These are phyloP conservation scores for Sugiyamaella americana DNA, from an alignment of 805 yeast genomes.

Conservation along the genomic window DNA sequence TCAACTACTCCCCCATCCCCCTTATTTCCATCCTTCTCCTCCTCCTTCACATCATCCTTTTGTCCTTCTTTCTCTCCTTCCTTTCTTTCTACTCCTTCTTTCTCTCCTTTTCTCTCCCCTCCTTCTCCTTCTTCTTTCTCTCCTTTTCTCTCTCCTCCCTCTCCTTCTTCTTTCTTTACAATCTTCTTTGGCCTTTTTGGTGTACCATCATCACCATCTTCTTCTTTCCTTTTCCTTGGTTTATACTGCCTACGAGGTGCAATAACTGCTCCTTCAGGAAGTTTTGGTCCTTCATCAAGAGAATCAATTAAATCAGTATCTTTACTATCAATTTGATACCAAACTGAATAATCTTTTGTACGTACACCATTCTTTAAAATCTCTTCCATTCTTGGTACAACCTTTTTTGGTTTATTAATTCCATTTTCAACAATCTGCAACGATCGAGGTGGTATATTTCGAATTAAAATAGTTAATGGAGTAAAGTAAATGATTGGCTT, in stretches of 20 bases:
- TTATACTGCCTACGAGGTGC: conserved; percentile 20
- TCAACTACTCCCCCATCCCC: neutral
- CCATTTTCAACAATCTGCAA: conserved; percentile 62
- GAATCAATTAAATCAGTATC: conserved; percentile 28
- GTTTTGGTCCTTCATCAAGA: conserved; percentile 19
- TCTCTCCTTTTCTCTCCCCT: neutral
- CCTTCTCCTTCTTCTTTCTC: neutral
- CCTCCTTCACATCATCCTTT: neutral
- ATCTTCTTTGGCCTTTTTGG: conserved; percentile 12
- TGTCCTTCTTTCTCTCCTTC: neutral
- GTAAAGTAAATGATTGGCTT: conserved; percentile 33
- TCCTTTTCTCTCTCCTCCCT: neutral
- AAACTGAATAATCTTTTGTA: conserved; percentile 55
- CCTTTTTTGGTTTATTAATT: conserved; percentile 51
- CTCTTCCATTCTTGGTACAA: conserved; percentile 53
- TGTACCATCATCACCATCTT: conserved; percentile 16
- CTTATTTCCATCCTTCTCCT: neutral
- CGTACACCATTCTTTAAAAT: conserved; percentile 56
- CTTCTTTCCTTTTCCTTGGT: conserved; percentile 16
- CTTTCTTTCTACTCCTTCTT: neutral
- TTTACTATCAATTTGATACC: conserved; percentile 60
- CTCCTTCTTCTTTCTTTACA: conserved; percentile 1
- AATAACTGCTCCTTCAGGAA: conserved; percentile 14
- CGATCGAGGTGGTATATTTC: conserved; percentile 59
- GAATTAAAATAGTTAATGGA: conserved; percentile 59